Evolutionary conservation across 148 eudicot genomes (phyloP), one percentile per base, ranked within the genome.

Genomic region (Persicaria maculosa): DNA sequence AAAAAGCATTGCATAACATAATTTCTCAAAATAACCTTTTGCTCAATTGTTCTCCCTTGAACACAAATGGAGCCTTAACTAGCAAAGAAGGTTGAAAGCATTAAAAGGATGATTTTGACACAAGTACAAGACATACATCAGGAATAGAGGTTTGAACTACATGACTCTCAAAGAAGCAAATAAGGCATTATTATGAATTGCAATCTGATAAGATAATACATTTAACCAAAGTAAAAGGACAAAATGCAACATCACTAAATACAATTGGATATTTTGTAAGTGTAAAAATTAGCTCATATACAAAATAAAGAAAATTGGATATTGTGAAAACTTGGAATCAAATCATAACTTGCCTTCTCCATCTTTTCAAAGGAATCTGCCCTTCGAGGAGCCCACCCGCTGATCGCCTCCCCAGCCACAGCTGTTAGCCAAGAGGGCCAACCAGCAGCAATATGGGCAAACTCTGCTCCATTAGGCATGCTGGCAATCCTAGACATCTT

Each of bases 371-470:
- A 89, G 19, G 93, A 87, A 22, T 87, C 93, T 15, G 89, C 90
- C 72, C 74, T 85, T 61, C 90, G 82, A 71, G 93, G 93, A 61
- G 82, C 73, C 90, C 87, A 89, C 44, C 93, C 93, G 76, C 77
- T 87, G 76, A 89, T 85, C 59, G 93, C 90, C 81, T 89, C 93
- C 65, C 90, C 93, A 68, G 93, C 93, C 70, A 87, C 93, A n/a
- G 87, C 79, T 74, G 84, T 84, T 59, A 89, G 77, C 93, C 93
- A 89, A 53, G 87, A 76, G 9, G 93, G 93, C 93, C 93, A 89
- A 31, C 90, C 93, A 54, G 90, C 88, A 74, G 82, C 77, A 75
- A 76, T 85, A 72, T 83, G 86, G 61, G 83, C 79, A 62, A 80
- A 86, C 76, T 84, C 86, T 77, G 81, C 83, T 48, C 88, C 93